phyloP scores from a whole-genome alignment of 441 rosid genomes.

The Caryocar brasiliense region DNA sequence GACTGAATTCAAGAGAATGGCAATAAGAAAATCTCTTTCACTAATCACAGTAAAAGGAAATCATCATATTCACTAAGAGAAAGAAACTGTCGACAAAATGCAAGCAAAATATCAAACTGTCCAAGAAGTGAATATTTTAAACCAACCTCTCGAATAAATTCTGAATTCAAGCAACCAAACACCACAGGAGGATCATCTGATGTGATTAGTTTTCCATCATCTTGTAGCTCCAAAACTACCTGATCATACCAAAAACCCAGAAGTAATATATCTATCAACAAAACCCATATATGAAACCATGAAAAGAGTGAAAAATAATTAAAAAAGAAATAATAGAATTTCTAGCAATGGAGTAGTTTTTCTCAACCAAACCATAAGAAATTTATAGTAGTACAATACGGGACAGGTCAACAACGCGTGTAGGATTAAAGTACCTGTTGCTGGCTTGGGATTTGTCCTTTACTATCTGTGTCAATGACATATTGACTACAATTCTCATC shows the following conservation, averaged over 20 bases:
- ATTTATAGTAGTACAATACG: no score
- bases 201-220: constrained; percentile 61
- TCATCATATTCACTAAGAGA: neutral
- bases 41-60: no score
- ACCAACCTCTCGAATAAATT: constrained; percentile 53
- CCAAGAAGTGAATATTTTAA: neutral
- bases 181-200: constrained; percentile 80
- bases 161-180: constrained; percentile 57
- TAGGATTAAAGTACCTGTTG: constrained; percentile 49
- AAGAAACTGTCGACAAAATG: neutral
- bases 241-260: constrained; percentile 10
- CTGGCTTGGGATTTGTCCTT: constrained; percentile 65
- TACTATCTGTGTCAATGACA: constrained; percentile 86
- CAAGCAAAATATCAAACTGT: constrained; percentile 13
- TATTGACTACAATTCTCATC: constrained; percentile 88
- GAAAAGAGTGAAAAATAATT: no score
- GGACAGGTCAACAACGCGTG: constrained; percentile 1
- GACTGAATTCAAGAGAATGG: constrained; percentile 34
- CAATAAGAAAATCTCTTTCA: constrained; percentile 2
- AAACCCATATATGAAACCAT: neutral
- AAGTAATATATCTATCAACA: neutral
- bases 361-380: no score
- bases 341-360: no score
- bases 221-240: constrained; percentile 86
- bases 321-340: no score